Percentiles rank a stretch among this genome's conserved stretches.
Conservation (phyloP, 2,329 filamentous ascomycete species). For the Penicillium sp. region DNA sequence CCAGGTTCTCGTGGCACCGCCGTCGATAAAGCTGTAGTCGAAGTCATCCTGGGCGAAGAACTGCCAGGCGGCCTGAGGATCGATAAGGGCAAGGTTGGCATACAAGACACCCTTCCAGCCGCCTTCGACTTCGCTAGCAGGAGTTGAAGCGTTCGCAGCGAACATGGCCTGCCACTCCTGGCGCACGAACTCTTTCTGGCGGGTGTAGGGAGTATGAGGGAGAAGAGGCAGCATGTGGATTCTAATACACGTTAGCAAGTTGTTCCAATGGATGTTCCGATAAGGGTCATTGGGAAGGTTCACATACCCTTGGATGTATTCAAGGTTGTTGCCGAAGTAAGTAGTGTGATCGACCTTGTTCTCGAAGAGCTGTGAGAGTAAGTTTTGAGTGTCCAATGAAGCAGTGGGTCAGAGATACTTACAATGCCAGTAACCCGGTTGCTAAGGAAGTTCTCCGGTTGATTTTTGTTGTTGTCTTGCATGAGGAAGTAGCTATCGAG, state of each 20-base stretch:
- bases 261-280: not conserved
- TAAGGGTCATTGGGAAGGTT: slow-evolving; percentile 2
- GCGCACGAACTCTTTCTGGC: slow-evolving; percentile 66
- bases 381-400: not conserved
- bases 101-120: slow-evolving; percentile 86
- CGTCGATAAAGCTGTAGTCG: slow-evolving; percentile 65
- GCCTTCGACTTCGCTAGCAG: slow-evolving; percentile 56
- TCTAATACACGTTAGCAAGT: slow-evolving; percentile 48
- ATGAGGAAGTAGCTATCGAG: slow-evolving; percentile 83
- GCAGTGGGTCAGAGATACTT: slow-evolving; percentile 19
- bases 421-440: slow-evolving; percentile 69
- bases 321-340: slow-evolving; percentile 73
- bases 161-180: slow-evolving; percentile 86
- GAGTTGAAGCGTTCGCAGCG: slow-evolving; percentile 61
- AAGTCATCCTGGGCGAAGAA: slow-evolving; percentile 72
- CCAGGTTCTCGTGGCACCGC: slow-evolving; percentile 80
- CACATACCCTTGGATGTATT: slow-evolving; percentile 63
- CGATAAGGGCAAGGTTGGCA: slow-evolving; percentile 75
- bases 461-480: slow-evolving; percentile 63
- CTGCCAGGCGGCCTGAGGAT: slow-evolving; percentile 66
- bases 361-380: slow-evolving; percentile 65
- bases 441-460: slow-evolving; percentile 72
- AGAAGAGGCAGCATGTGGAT: slow-evolving; percentile 82
- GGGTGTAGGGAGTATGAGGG: slow-evolving; percentile 65
- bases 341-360: slow-evolving; percentile 94